Base-by-base conservation (phyloP, 176 grass and related monocot species). In the Guadua angustifolia region DNA sequence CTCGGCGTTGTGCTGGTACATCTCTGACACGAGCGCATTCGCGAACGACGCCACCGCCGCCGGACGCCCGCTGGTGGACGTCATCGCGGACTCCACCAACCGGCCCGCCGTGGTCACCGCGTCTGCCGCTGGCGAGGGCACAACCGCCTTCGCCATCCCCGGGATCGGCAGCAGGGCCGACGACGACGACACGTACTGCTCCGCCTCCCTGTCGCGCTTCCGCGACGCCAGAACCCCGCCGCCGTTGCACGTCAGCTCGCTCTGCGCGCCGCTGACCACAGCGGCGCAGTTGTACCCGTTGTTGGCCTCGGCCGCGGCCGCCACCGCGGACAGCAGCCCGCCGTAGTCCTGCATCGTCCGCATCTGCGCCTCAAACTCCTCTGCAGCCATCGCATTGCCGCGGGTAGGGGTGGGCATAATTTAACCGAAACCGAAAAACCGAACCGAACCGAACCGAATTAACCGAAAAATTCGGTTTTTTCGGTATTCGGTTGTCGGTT, bases 1-100 rank as follows among this genome's bases (percentile, higher is more conserved):
- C 61, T 91, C 91, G 0, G 59, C 36, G 22, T 43, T 90, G 15
- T 90, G 82, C 24, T 47, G 38, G 52, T 80, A 80, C 85, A 90
- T 25, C 78, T 90, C 79, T 2, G 40, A 10, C 38, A 62, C 59
- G 22, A 92, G 17, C 49, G 32, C 86, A 3, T 68, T 71, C 5
- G 38, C 5, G 47, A 61, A 13, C 12, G 17, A 6, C 2, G 67
- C 12, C 7, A 1, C 1, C 40, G 62, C 12, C 3, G 79, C 75
- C 0, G 59, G 51, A 5, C 94, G 82, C 0, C 94, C 94, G 25
- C 94, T 95, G 5, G 94, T 95, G 0, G 94, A 95, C 29, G 81
- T 59, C 46, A 39, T 11, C 42, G 16, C 47, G 7, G 85, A 86
- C 0, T 90, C 90, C 6, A 56, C 60, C 47, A 72, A 21, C 17